Evolutionary conservation across 228 moss, liverwort and hornwort genomes (phyloP), one percentile per base, ranked within the genome.

Genomic region (Sphagnum fallax): DNA sequence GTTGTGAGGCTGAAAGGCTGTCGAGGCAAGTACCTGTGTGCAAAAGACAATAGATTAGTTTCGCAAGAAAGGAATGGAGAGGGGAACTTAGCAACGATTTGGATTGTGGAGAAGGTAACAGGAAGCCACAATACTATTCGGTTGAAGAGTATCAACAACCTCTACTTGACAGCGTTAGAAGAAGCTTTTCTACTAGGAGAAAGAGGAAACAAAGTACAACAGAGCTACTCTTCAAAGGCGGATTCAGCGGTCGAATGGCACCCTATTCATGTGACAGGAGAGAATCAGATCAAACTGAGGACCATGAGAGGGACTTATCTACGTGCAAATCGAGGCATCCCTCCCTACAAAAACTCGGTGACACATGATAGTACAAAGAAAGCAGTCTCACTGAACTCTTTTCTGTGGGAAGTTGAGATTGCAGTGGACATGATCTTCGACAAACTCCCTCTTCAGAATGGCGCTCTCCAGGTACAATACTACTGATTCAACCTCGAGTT

Each of bases 21-120:
- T 57, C 93, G 84, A 60, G 83, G 79, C 60, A 97, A 81, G 79
- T 97, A 83, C 72, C 69, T 97, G 51, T 90, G 97, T 83, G 97
- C 97, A 0, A 71, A 81, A 13, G 87, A 91, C 0, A 89, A 97
- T 71, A 82, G 84, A 66, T 78, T 82, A 50, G 81, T 86, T 0
- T 67, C 72, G 60, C 97, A 98, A 65, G 80, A 64, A 57, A 75
- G 70, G 66, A 90, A 93, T 18, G 70, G 61, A 65, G 77, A 75
- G 48, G 71, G 87, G 3, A 79, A 80, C 0, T 32, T 32, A 32
- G 73, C 73, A 18, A 87, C 81, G 0, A 67, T 88, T 57, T 98
- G 93, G 97, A 83, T 81, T 15, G 87, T 98, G 9, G 96, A 96
- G 76, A 48, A 61, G 4, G 66, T 78, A 50, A 52, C 72, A 1